A percentile compares a stretch with the other conserved stretches of the same genome.
Conservation (phyloP, 805 yeast species). For the Cyberlindnera xishuangbannaensis region DNA sequence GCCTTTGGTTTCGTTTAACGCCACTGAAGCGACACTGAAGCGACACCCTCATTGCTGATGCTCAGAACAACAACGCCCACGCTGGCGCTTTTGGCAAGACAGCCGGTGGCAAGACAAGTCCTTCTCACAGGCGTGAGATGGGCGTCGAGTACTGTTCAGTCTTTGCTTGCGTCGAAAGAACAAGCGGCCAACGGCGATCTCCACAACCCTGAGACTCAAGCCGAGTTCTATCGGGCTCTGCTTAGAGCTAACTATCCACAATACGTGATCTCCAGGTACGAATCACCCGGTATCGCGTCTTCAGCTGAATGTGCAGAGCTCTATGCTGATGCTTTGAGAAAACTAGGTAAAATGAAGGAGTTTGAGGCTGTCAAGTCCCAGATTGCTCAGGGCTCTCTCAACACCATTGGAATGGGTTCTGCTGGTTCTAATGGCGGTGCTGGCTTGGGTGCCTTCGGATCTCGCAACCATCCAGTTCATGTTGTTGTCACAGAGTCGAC, state of each 20-base stretch:
- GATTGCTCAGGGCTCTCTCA: conserved; percentile 37
- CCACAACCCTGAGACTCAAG: conserved; percentile 66
- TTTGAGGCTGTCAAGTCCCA: conserved; percentile 45
- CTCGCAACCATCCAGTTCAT: conserved; percentile 80
- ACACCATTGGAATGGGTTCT: conserved; percentile 12
- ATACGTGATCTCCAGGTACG: conserved; percentile 89
- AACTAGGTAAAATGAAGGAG: conserved; percentile 70
- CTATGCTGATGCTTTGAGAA: conserved; percentile 76
- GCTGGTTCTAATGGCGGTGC: no score
- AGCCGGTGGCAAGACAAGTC: conserved; percentile 6
- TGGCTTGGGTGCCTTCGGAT: conserved; percentile 37
- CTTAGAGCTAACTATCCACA: conserved; percentile 88
- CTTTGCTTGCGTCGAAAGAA: conserved; percentile 56
- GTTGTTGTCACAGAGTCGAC: conserved; percentile 89
- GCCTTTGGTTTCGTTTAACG: no score
- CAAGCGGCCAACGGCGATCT: conserved; percentile 80
- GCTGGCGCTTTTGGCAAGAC: conserved; percentile 5
- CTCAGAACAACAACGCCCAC: conserved; percentile 10
- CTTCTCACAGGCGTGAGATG: conserved; percentile 14
- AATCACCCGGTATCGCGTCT: conserved; percentile 87
- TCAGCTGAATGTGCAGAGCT: conserved; percentile 72
- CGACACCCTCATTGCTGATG: no score
- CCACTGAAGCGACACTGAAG: no score
- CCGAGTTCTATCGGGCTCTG: conserved; percentile 72
- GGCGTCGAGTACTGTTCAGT: conserved; percentile 21